Evolutionary conservation across 2,329 filamentous ascomycete genomes (phyloP).

Genomic region (Fusarium nanum): DNA sequence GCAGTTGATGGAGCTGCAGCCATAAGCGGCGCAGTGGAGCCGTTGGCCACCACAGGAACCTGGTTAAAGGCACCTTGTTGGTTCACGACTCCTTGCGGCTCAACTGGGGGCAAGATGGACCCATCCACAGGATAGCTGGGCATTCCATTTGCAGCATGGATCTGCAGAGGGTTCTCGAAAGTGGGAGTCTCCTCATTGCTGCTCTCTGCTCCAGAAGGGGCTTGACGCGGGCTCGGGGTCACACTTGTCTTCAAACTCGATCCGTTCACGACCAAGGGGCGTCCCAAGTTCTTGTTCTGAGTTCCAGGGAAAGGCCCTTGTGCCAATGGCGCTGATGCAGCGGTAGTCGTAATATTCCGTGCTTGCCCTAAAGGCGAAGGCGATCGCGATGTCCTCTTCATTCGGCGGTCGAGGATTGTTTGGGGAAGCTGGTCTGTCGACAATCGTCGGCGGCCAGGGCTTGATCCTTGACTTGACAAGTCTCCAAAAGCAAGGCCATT

Average conservation of each 20-base stretch:
- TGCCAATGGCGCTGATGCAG: conserved; percentile 54
- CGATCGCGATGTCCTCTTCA: conserved; percentile 65
- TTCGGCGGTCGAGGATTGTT: conserved; percentile 64
- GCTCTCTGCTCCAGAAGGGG: conserved; percentile 26
- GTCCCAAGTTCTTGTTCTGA: conserved; percentile 52
- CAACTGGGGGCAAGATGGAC: conserved; percentile 11
- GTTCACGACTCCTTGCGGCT: conserved; percentile 27
- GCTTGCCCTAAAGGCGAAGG: conserved; percentile 66
- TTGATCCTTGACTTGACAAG: conserved; percentile 51
- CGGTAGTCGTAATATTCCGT: conserved; percentile 58
- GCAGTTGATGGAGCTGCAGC: conserved; percentile 37
- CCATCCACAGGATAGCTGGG: conserved; percentile 31
- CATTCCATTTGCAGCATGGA: conserved; percentile 36
- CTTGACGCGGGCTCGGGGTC: conserved; percentile 41
- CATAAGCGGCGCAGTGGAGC: conserved; percentile 44
- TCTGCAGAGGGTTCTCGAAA: conserved; percentile 48
- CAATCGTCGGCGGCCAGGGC: conserved; percentile 58
- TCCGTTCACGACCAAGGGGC: conserved; percentile 66
- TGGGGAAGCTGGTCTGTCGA: conserved; percentile 67
- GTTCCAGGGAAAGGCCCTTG: conserved; percentile 54
- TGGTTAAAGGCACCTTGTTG: conserved; percentile 40
- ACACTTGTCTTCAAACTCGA: conserved; percentile 55
- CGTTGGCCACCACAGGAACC: conserved; percentile 53
- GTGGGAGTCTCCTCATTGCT: conserved; percentile 39
- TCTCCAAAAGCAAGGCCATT: conserved; percentile 63